Evolutionary conservation across 257 asterid species (phyloP), one percentile per base, ranked within the genome.

Genomic region (Plectranthus barbatus): DNA sequence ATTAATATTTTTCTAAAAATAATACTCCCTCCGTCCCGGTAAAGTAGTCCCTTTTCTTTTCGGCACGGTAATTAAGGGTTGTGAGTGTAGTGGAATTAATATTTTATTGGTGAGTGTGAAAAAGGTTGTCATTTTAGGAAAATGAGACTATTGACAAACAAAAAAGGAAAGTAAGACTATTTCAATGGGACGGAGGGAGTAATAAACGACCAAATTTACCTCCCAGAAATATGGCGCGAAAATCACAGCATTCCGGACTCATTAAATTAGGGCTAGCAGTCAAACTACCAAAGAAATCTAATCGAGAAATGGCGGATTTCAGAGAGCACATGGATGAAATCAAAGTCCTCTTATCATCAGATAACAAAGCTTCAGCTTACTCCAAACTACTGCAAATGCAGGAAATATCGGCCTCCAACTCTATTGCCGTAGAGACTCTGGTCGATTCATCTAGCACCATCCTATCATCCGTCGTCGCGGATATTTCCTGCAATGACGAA

Each of bases 371-470:
- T 15, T 14, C 56, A 18, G 91, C 86, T 24, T 89, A 84, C 77
- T 60, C 80, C 29, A 76, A 78, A 39, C 83, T 89, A 11, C 67
- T 82, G 68, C 76, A 59, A 59, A 72, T 85, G 70, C 94, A 85
- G 64, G 81, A 79, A 70, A 69, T 72, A 41, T 75, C 90, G 21
- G 45, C 84, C 60, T 76, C 26, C 42, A 81, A 83, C 67, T 41
- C 84, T 53, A 72, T 81, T 56, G 82, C 78, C 17, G 37, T 78
- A 11, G 73, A 61, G 33, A 37, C 49, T 56, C 82, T 86, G n/a
- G 79, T 79, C 53, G 80, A 60, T 54, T 84, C 95, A 12, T 77
- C 80, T 56, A 66, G 60, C 5, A 11, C 67, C 56, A 47, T 84
- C 31, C 39, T 89, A 44, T 56, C 76, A 12, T 73, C 26, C 26